These are phyloP conservation scores for Apiospora saccharicola DNA, from an alignment of 2,329 filamentous ascomycete species.

Conservation along the genomic window DNA sequence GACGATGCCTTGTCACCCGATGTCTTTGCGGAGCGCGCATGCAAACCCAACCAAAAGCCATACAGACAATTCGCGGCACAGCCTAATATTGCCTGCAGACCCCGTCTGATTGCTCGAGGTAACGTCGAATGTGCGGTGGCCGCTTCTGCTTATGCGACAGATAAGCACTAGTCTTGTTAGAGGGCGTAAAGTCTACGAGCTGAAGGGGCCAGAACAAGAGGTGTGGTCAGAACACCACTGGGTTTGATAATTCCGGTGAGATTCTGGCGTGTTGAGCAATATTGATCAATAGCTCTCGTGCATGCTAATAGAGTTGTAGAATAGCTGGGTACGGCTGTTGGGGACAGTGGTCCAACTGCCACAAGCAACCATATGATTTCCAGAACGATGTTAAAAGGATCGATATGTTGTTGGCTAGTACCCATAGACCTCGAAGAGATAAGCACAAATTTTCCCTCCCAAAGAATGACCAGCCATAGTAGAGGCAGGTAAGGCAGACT, in stretches of 20 bases:
- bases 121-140: background rate
- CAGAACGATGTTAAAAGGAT: background rate
- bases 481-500: background rate
- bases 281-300: background rate
- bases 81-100: background rate
- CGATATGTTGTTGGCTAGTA: background rate
- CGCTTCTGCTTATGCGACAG: constrained; percentile 1
- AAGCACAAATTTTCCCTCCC: background rate
- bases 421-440: background rate
- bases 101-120: constrained; percentile 4
- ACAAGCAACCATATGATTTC: background rate
- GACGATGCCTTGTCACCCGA: constrained; percentile 16
- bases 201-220: background rate
- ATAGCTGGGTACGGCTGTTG: background rate
- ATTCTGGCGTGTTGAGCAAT: background rate
- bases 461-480: background rate
- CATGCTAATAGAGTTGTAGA: background rate
- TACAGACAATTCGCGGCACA: background rate
- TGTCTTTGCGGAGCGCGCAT: constrained; percentile 1
- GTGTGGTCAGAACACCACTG: background rate
- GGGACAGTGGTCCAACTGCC: background rate
- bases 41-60: background rate
- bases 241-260: background rate
- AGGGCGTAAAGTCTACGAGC: background rate
- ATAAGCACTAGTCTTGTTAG: constrained; percentile 8